A percentile compares a stretch with the other conserved stretches of the same genome.
Evolutionary conservation across 768 basidiomycete species (phyloP).

Genomic region (Boletus eberwhitei): DNA sequence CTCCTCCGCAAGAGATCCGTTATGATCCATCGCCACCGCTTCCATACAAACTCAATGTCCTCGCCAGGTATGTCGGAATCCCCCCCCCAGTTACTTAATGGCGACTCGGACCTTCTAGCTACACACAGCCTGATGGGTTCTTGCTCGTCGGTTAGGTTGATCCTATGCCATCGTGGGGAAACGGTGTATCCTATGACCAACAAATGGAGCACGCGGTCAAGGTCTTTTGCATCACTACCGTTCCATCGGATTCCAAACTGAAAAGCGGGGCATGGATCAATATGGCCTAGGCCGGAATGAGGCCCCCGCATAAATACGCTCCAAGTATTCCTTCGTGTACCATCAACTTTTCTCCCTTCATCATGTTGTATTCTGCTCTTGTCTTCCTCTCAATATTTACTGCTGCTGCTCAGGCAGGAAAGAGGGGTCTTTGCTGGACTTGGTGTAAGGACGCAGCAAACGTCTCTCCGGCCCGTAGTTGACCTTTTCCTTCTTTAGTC

Average conservation of each 20-base stretch:
- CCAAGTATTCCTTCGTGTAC: background rate
- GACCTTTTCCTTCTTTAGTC: constrained; percentile 12
- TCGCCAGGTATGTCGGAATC: background rate
- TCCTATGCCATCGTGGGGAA: background rate
- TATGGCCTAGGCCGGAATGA: too few relatives aligned
- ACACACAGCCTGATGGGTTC: background rate
- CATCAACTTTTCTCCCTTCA: background rate
- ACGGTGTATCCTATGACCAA: background rate
- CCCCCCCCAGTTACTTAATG: background rate
- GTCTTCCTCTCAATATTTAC: constrained; percentile 18
- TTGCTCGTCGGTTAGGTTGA: background rate
- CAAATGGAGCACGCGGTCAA: background rate
- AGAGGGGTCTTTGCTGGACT: constrained; percentile 38
- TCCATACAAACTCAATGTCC: background rate
- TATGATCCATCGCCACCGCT: background rate
- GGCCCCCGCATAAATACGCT: constrained; percentile 11
- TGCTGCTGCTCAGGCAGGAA: constrained; percentile 30
- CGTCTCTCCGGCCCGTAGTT: background rate
- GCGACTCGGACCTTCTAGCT: background rate
- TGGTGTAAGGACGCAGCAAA: constrained; percentile 24
- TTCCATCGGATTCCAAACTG: background rate
- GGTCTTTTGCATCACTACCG: background rate
- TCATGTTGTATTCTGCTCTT: constrained; percentile 21
- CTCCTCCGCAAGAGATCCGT: background rate
- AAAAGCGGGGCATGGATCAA: background rate